Evolutionary conservation across 2,329 filamentous ascomycete species (phyloP), one percentile per base, ranked within the genome.

Genomic region (Thelonectria rubi): DNA sequence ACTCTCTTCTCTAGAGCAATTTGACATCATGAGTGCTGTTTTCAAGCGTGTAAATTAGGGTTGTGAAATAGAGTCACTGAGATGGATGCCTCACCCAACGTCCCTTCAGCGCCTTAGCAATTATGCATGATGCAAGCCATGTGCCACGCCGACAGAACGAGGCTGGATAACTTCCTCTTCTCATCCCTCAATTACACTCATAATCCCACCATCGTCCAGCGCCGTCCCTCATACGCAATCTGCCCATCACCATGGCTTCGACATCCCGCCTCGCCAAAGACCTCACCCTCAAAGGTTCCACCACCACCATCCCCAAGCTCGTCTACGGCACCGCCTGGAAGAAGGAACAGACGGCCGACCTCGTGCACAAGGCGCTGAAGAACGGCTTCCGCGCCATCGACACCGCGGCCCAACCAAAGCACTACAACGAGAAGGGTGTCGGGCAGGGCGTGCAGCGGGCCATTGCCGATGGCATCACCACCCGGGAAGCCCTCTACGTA

Each of bases 251-350:
- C 32, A 71, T 64, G 62, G 64, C 73, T 3, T 73, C 71, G 53
- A 67, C 69, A 10, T 75, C 75, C 10, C 66, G 72, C 20, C 66
- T 79, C 26, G 69, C 76, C 20, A 74, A 70, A 42, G 75, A 78
- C 40, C 63, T 79, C 30, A 69, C 69, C 20, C 72, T 78, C 20
- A 70, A 69, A 47, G 71, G 73, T 9, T 67, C 67, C 47, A 65
- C 73, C 24, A 75, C 75, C 43, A 73, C 69, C 15, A 81, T 86
- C 67, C 85, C 84, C 5, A 82, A 79, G 63, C 78, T 88, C 30
- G 70, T 95, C 64, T 95, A 95, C 74, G 92, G 92, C 53, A 94
- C 92, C 2, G 92, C 92, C n/a, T 94, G 92, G 91, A 95, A 95
- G 76, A 89, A 90, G 70, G 86, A 89, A 1, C 78, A 78, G 17